Evolutionary conservation across 169 alveolate genomes (phyloP), one percentile per base, ranked within the genome.

Genomic region (Babesia caballi): DNA sequence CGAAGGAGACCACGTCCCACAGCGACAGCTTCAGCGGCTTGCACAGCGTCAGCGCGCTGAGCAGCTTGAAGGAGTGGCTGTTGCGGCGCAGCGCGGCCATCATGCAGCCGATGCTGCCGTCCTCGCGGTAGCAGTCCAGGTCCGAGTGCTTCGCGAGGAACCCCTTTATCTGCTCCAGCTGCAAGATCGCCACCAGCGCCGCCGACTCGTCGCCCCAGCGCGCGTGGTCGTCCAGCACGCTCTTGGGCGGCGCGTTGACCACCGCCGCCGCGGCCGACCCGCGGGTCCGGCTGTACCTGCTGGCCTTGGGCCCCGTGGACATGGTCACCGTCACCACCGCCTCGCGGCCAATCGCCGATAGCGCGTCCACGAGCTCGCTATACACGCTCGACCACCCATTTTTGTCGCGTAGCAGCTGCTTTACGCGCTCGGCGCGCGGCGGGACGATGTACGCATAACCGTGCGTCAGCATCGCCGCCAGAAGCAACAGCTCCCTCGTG

Each of bases 171-270:
- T 21, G 4, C 33, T 28, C 60, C 28, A 63, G 41, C 36, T 30
- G 47, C 12, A 63, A 2, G 7, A 63, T 33, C 21, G 61, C 58
- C 3, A 30, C 73, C 33, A 63, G 0, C 8, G 30, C 73, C 4
- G 73, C 60, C n/a, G 73, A 42, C 41, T 63, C 73, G 41, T 63
- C 73, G 1, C 73, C 73, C 73, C 73, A 63, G 25, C 30, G 38
- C 0, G n/a, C 5, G 2, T 6, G 12, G 25, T 15, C 50, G 30
- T 28, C 51, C 5, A 7, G 12, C 21, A 7, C 21, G 4, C 25
- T 7, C 4, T 19, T 32, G 23, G 42, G 23, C 11, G 30, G 0
- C 17, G 50, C 61, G 3, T 50, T 2, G 1, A 8, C 11, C 4
- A 2, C 4, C 32, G 38, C 32, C 4, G 60, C 51, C 21, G 50